Evolutionary conservation across 2,329 filamentous ascomycete genomes (phyloP).

Genomic region (Aspergillus fumigatus): DNA sequence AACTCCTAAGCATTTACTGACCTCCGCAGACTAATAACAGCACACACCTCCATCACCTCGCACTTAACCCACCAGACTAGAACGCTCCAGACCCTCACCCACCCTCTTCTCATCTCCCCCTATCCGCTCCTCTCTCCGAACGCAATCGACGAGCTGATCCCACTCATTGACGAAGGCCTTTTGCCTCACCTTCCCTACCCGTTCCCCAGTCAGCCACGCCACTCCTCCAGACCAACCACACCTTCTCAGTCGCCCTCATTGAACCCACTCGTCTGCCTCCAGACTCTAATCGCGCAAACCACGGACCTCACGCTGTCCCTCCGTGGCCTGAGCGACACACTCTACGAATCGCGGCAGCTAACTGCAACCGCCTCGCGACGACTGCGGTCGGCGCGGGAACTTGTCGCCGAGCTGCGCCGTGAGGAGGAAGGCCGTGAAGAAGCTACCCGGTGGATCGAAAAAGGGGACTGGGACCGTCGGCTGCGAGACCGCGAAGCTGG

Average conservation of each 20-base stretch:
- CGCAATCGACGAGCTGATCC: conserved; percentile 53
- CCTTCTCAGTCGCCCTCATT: conserved; percentile 26
- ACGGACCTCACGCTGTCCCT: conserved; percentile 73
- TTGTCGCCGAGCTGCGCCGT: conserved; percentile 76
- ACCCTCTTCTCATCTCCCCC: conserved; percentile 55
- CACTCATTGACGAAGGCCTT: conserved; percentile 52
- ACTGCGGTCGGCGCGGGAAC: conserved; percentile 74
- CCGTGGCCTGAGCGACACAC: conserved; percentile 79
- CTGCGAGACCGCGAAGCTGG: conserved; percentile 76
- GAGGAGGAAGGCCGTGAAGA: conserved; percentile 81
- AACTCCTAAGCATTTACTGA: not conserved
- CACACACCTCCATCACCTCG: conserved; percentile 54
- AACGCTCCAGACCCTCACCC: conserved; percentile 53
- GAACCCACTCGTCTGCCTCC: conserved; percentile 60
- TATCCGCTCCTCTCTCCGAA: conserved; percentile 51
- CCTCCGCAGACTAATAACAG: conserved; percentile 49
- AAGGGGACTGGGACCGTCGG: conserved; percentile 76
- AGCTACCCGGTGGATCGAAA: conserved; percentile 74
- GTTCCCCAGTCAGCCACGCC: conserved; percentile 27
- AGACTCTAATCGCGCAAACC: conserved; percentile 65
- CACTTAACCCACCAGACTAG: conserved; percentile 60
- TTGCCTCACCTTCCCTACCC: conserved; percentile 48
- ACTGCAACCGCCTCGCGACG: conserved; percentile 76
- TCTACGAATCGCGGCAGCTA: conserved; percentile 91
- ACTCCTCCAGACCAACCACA: conserved; percentile 25